Base-by-base conservation (phyloP, 2,329 filamentous ascomycete genomes). In the Orbilia blumenaviensis region DNA sequence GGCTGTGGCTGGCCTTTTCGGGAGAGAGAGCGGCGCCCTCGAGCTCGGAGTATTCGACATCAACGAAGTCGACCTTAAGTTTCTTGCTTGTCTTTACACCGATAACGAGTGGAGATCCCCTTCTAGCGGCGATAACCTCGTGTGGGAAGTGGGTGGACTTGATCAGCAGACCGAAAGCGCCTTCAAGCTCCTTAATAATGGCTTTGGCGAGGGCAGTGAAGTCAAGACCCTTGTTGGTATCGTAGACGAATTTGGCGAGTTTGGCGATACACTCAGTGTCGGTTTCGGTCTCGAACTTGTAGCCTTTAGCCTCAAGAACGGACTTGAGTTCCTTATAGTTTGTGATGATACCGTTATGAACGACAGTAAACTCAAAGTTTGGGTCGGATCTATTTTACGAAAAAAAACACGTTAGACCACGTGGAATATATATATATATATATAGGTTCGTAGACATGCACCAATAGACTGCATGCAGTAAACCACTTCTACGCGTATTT, bases 1-100 rank as follows among this genome's bases (percentile, higher is more conserved):
- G 93, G 83, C 97, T 98, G 86, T 99, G 95, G 75, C 94, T 94
- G 78, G 95, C 95, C 79, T 90, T 90, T 88, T 99, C 95, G 64
- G 95, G 95, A 38, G 95, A 91, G 77, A 99, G 91, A 42, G 79
- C 77, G 23, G 56, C 62, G 79, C 91, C 88, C 79, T 86, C 87
- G 81, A 97, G 93, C 81, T 97, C 93, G 61, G 91, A 91, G 84
- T 94, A 98, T 86, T 99, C 95, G 78, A 99, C 95, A 83, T 99
- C 95, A 83, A 99, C 95, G 82, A 99, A 99, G 86, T 99, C 95
- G 78, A 99, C 95, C 91, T 98, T 99, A 95, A 99, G 98, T 86
- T 96, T 96, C 87, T 92, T 96, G 85, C 93, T 88, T 68, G 95
- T 98, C 86, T 93, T 92, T 83, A 99, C 95, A 85, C 95, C 95